Evolutionary conservation across 2,329 filamentous ascomycete species (phyloP), one percentile per base, ranked within the genome.

Genomic region (Diatrype stigma): DNA sequence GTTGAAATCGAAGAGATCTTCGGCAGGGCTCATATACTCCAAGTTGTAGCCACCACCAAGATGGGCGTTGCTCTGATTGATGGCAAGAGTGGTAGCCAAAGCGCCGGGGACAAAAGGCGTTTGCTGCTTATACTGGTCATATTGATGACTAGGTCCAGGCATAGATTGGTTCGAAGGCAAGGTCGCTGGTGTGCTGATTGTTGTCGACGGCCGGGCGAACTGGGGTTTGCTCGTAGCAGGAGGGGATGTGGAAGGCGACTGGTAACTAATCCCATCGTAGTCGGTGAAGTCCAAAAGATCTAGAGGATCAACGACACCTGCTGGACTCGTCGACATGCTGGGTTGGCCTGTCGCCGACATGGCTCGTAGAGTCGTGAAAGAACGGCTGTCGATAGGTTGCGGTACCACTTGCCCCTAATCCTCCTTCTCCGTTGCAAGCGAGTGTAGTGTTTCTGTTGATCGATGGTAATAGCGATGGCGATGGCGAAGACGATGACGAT

Each of bases 91-190:
- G 70, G 83, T 89, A 40, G 87, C 85, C 56, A 94, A 76, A 48
- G 90, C 92, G 55, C 91, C 91, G 1, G 90, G 86, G 0, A 94
- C 90, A 28, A 96, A 85, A 56, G 92, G 91, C 3, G 94, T 96
- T 75, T 96, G 92, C 69, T 99, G 94, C 74, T 90, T 89, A 76
- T 96, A 95, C 66, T 90, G 85, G 64, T 91, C 89, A 77, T 97
- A 97, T 72, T 96, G 90, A 74, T 96, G 92, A 70, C 90, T 96
- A 8, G 94, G 93, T 34, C 85, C 89, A 45, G 84, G 85, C 64
- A 92, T 82, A 19, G 79, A 79, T 55, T 86, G 80, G 23, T 63
- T 70, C 7, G 79, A 70, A 17, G 81, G 69, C 51, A 85, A 69
- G 34, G 74, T 71, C 3, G 76, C 72, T n/a, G 81, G 78, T 5